Conservation (phyloP, 345 rosid species). For the Nasturtium officinale region DNA sequence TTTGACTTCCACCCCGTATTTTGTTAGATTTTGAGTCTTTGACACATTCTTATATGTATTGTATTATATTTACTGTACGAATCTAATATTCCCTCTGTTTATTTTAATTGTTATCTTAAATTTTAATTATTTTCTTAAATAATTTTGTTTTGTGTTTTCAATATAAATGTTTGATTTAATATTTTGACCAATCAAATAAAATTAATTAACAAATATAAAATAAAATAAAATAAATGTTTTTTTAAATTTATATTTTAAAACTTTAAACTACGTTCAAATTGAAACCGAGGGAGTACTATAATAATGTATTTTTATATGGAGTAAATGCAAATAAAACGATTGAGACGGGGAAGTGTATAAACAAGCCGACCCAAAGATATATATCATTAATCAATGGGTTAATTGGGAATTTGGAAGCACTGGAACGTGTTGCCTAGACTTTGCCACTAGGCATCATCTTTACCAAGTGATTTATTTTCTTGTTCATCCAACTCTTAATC, state of each 20-base stretch:
- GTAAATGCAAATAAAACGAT: neutral
- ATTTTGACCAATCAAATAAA: too few species aligned
- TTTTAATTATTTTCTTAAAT: too few species aligned
- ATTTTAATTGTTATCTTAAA: too few species aligned
- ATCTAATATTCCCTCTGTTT: neutral
- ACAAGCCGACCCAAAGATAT: constrained; percentile 4
- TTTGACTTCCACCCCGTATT: neutral
- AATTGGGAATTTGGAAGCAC: constrained; percentile 3
- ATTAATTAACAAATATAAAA: too few species aligned
- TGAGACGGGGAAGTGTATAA: neutral
- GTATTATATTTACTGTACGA: neutral
- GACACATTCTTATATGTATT: neutral
- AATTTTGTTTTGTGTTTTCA: too few species aligned
- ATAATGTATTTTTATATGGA: neutral
- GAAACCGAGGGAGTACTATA: too few species aligned
- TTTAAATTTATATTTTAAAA: too few species aligned
- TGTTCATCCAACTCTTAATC: constrained; percentile 10
- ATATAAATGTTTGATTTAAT: too few species aligned
- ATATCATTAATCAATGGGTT: constrained; percentile 4
- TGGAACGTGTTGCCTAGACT: constrained; percentile 11
- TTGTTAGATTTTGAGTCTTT: neutral
- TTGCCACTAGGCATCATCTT: constrained; percentile 30
- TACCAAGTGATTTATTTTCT: constrained; percentile 27
- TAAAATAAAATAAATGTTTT: too few species aligned
- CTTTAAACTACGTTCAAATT: too few species aligned